These are phyloP conservation scores for Domatiomyces catenatus DNA, from an alignment of 2,329 filamentous ascomycete genomes.

Conservation along the genomic window DNA sequence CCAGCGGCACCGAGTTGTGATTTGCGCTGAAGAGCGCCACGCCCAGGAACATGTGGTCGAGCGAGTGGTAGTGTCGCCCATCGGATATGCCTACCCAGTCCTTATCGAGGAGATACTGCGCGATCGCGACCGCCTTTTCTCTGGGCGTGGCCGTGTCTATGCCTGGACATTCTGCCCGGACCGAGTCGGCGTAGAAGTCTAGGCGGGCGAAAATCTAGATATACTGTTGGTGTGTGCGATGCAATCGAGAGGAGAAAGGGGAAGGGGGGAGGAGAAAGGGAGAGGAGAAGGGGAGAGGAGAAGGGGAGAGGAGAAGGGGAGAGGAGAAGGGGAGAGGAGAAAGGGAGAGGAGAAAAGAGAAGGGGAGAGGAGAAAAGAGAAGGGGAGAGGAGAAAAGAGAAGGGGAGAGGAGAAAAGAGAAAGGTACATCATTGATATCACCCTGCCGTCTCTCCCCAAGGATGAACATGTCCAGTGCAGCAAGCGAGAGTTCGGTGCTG, in stretches of 20 bases:
- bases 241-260: constrained; percentile 3
- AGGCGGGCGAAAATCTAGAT: constrained; percentile 47
- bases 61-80: constrained; percentile 55
- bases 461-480: constrained; percentile 81
- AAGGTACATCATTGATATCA: constrained; percentile 56
- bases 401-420: constrained; percentile 6
- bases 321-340: constrained; percentile 5
- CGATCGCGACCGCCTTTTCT: constrained; percentile 51
- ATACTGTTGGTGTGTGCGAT: constrained; percentile 1
- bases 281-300: constrained; percentile 2
- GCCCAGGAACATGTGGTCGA: constrained; percentile 80
- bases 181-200: constrained; percentile 44
- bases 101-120: constrained; percentile 51
- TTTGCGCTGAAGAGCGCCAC: constrained; percentile 56
- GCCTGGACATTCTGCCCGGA: constrained; percentile 38
- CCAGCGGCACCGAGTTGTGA: constrained; percentile 70
- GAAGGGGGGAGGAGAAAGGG: constrained; percentile 18
- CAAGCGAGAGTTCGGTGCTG: constrained; percentile 50
- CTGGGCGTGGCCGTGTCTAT: constrained; percentile 46
- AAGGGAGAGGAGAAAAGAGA: too few species aligned
- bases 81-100: constrained; percentile 57
- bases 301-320: too few species aligned
- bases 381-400: constrained; percentile 16
- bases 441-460: constrained; percentile 49
- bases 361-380: constrained; percentile 6